Percentiles rank a stretch among this genome's conserved stretches.
Conservation (phyloP, 2,329 filamentous ascomycete genomes). For the Zymoseptoria ardabiliae region DNA sequence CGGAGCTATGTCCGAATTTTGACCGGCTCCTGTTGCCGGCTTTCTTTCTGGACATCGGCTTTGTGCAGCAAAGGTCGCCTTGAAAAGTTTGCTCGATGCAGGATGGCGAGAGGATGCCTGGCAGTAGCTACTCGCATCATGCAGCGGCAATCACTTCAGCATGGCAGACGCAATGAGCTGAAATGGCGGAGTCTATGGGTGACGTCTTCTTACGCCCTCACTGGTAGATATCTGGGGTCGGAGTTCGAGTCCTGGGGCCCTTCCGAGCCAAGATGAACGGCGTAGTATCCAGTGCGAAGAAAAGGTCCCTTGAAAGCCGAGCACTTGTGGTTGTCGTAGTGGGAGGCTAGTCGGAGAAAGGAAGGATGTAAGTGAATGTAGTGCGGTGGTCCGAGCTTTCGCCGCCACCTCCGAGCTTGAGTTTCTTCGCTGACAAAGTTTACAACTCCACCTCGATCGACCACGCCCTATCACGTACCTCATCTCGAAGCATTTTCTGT, state of each 20-base stretch:
- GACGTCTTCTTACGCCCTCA: no score
- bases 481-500: not conserved
- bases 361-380: not conserved
- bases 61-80: not conserved
- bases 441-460: not conserved
- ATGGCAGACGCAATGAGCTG: no score
- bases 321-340: not conserved
- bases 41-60: not conserved
- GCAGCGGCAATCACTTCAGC: no score
- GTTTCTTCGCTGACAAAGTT: not conserved
- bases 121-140: no score
- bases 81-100: not conserved
- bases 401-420: not conserved
- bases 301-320: not conserved
- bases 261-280: no score
- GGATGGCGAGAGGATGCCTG: not conserved
- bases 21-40: not conserved
- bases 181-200: not conserved
- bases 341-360: not conserved
- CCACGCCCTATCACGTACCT: not conserved
- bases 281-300: no score
- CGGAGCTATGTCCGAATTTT: not conserved
- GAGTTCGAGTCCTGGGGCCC: no score
- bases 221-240: no score
- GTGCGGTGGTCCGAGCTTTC: not conserved